Evolutionary conservation across 2,329 filamentous ascomycete genomes (phyloP).

Genomic region (Diaporthe australafricana): DNA sequence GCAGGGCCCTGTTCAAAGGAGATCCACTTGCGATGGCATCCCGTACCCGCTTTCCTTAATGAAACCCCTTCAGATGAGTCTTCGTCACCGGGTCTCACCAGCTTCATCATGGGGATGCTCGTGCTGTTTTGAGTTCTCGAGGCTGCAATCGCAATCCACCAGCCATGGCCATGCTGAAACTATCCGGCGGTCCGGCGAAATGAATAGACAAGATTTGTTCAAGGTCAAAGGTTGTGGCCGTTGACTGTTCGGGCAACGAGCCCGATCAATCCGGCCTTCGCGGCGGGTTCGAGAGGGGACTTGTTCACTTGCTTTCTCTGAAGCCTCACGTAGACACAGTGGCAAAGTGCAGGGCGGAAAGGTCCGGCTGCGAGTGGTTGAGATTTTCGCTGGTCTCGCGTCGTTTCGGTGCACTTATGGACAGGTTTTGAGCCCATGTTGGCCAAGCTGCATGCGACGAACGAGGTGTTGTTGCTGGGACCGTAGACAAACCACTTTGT

Average conservation of each 20-base stretch:
- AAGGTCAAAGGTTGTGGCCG: neutral
- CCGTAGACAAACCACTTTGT: constrained; percentile 30
- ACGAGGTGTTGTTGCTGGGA: constrained; percentile 12
- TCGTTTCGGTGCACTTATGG: constrained; percentile 2
- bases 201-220: constrained; percentile 9
- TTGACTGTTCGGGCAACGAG: constrained; percentile 21
- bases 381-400: neutral
- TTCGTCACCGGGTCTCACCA: constrained; percentile 24
- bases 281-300: constrained; percentile 7
- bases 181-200: constrained; percentile 19
- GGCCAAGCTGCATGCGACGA: constrained; percentile 28
- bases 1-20: constrained; percentile 25
- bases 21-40: constrained; percentile 36
- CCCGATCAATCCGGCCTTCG: constrained; percentile 13
- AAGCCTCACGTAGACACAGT: neutral
- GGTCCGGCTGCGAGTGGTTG: neutral
- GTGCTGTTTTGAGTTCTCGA: constrained; percentile 20
- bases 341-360: neutral
- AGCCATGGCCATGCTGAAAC: constrained; percentile 32
- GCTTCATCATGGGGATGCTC: constrained; percentile 6
- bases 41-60: constrained; percentile 31
- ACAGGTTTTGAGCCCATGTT: constrained; percentile 20
- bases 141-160: constrained; percentile 27
- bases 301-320: neutral
- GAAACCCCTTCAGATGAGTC: constrained; percentile 29